Evolutionary conservation across 2,329 filamentous ascomycete species (phyloP).

Genomic region (Exophiala viscosa): DNA sequence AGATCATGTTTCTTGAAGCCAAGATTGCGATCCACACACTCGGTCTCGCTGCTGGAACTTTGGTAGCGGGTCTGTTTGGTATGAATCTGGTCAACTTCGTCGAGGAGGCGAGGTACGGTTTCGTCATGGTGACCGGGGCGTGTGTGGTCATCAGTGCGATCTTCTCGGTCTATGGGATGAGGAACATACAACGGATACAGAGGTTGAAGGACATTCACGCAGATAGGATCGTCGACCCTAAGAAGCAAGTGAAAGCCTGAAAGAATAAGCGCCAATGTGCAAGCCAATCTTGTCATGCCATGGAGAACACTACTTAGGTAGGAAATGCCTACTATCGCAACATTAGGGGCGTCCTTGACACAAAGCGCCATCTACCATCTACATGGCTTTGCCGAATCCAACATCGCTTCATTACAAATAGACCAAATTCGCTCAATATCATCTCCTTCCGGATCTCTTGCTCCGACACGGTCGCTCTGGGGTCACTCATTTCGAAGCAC

Average conservation of each 20-base stretch:
- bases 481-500: too few species aligned
- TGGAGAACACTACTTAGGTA: too few species aligned
- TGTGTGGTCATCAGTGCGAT: conserved; percentile 28
- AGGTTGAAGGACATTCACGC: conserved; percentile 20
- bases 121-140: conserved; percentile 22
- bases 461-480: too few species aligned
- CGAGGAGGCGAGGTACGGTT: conserved; percentile 34
- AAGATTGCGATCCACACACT: conserved; percentile 38
- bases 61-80: conserved; percentile 36
- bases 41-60: conserved; percentile 34
- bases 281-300: too few species aligned
- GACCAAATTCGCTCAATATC: too few species aligned
- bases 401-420: too few species aligned
- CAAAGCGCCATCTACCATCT: too few species aligned
- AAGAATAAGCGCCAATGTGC: too few species aligned
- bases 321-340: too few species aligned
- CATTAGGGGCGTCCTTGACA: too few species aligned
- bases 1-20: conserved; percentile 39
- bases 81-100: conserved; percentile 39
- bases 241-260: not conserved
- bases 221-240: not conserved
- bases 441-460: too few species aligned
- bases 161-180: conserved; percentile 30
- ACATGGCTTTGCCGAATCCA: too few species aligned
- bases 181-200: conserved; percentile 28